These are phyloP conservation scores for Ophiocordyceps camponoti-rufipedis DNA, from an alignment of 2,329 filamentous ascomycete genomes.

Conservation along the genomic window DNA sequence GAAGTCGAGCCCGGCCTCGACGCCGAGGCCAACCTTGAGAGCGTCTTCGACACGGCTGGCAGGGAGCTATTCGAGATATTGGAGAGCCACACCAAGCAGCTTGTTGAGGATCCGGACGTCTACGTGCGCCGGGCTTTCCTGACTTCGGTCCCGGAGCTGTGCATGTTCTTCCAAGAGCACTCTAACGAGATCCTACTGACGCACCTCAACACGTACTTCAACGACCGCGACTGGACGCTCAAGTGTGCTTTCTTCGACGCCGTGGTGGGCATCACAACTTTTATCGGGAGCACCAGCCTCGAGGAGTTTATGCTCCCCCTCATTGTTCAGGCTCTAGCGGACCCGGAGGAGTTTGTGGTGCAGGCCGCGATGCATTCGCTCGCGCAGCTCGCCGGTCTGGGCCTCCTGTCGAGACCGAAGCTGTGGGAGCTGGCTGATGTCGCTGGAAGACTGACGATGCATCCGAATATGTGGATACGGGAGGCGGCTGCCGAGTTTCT, in stretches of 20 bases:
- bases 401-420: constrained; percentile 67
- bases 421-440: constrained; percentile 79
- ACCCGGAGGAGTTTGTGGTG: constrained; percentile 85
- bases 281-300: constrained; percentile 72
- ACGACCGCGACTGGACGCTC: constrained; percentile 89
- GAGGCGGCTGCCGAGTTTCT: constrained; percentile 79
- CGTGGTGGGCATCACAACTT: constrained; percentile 80
- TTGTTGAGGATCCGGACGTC: constrained; percentile 73
- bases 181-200: constrained; percentile 93
- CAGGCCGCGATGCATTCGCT: constrained; percentile 79
- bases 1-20: constrained; percentile 57
- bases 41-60: constrained; percentile 74
- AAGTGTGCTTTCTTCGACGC: constrained; percentile 96
- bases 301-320: constrained; percentile 92
- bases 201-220: constrained; percentile 91
- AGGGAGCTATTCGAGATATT: constrained; percentile 68
- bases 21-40: constrained; percentile 55
- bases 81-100: constrained; percentile 71
- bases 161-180: constrained; percentile 84
- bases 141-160: constrained; percentile 77
- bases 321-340: constrained; percentile 87
- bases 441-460: constrained; percentile 70
- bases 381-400: constrained; percentile 72
- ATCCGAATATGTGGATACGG: constrained; percentile 89
- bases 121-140: constrained; percentile 82